Evolutionary conservation across 169 alveolate genomes (phyloP), one percentile per base, ranked within the genome.

Genomic region (Plasmodium billcollinsi): DNA sequence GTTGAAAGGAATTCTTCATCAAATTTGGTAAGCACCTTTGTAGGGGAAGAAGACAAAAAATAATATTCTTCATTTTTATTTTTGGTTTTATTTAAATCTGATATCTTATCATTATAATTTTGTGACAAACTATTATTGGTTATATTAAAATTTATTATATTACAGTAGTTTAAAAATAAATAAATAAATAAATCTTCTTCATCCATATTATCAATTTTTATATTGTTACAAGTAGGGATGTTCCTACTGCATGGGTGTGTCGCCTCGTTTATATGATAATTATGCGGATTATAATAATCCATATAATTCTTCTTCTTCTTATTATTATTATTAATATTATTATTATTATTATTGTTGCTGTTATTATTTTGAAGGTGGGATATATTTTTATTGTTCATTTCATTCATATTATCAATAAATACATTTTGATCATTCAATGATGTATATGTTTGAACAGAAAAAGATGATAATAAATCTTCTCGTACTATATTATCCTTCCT

Each of bases 101-200:
- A 9, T 9, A 15, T 11, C 43, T 78, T 50, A 39, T 75, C 12
- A 61, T 47, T n/a, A 15, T 24, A 61, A 15, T 29, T 18, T 9
- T 62, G 24, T 20, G 45, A 15, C 15, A 12, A 15, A 24, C 20
- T 15, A 29, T 8, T 56, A 21, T 33, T 24, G 4, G 29, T 9
- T 9, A 15, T 18, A 24, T 78, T 50, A 2, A 83, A 70, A 71
- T 72, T 86, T 72, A 86, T 18, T 20, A 71, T 2, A n/a, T 45
- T 54, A 54, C 86, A 86, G 61, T 71, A 86, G 12, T 86, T 62
- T 72, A 73, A 70, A 72, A 86, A 86, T 50, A 86, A 66, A 62
- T 61, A 86, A 8, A 86, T 62, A 54, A 86, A 61, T 29, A 86
- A 49, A 20, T 72, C 88, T 72, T 70, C 88, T 39, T 71, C 88